phyloP scores from a whole-genome alignment of 306 rosid genomes.

The Fragaria nilgerrensis region DNA sequence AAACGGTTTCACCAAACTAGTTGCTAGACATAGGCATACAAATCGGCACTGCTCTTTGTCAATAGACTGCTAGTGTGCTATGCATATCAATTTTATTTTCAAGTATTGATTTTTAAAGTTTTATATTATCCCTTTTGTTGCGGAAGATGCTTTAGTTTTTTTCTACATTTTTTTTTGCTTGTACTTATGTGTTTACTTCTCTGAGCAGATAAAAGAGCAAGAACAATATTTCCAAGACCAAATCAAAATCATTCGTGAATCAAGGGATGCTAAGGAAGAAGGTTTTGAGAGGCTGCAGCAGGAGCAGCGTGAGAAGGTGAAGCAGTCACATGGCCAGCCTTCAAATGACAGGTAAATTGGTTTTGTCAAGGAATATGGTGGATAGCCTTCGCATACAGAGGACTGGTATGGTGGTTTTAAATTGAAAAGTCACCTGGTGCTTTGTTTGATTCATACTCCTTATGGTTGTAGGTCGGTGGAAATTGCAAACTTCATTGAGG shows the following conservation, averaged over 20 bases:
- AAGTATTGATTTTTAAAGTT: background rate
- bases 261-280: slow-evolving; percentile 58
- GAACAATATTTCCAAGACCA: slow-evolving; percentile 66
- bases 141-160: slow-evolving; percentile 3
- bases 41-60: background rate
- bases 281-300: slow-evolving; percentile 75
- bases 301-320: slow-evolving; percentile 70
- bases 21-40: background rate
- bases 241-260: slow-evolving; percentile 45
- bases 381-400: background rate
- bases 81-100: background rate
- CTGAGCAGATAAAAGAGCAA: slow-evolving; percentile 62
- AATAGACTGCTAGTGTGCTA: background rate
- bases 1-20: background rate
- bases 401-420: background rate
- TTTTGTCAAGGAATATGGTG: background rate
- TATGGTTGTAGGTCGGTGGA: slow-evolving; percentile 47
- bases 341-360: slow-evolving; percentile 44
- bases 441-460: background rate
- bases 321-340: slow-evolving; percentile 40
- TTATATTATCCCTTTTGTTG: background rate
- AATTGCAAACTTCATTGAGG: slow-evolving; percentile 47
- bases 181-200: background rate
- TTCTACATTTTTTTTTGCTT: background rate
- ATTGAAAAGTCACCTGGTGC: background rate